Percentiles rank a stretch among this genome's conserved stretches.
Evolutionary conservation across 2,329 filamentous ascomycete genomes (phyloP).

Genomic region (Daldinia eschscholtzii): DNA sequence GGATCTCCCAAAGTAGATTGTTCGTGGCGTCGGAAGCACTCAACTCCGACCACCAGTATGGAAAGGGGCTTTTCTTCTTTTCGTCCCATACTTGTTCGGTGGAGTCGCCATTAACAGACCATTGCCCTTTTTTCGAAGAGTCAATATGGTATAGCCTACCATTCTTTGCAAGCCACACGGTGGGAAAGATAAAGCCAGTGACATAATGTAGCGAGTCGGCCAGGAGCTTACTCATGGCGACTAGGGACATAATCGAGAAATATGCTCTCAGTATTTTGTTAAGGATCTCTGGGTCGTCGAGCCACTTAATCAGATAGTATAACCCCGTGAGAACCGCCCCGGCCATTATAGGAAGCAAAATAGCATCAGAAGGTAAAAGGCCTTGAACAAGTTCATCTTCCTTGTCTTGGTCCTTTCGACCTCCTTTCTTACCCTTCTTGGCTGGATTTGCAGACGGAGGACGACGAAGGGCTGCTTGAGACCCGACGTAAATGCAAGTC

Average conservation of each 20-base stretch:
- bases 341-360: constrained; percentile 85
- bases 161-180: constrained; percentile 68
- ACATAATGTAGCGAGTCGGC: constrained; percentile 77
- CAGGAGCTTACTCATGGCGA: constrained; percentile 78
- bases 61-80: constrained; percentile 56
- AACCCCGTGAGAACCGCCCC: constrained; percentile 78
- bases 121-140: constrained; percentile 56
- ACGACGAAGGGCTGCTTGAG: constrained; percentile 85
- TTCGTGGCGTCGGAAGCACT: constrained; percentile 47
- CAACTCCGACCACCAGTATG: constrained; percentile 55
- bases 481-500: constrained; percentile 85
- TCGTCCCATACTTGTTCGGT: constrained; percentile 48
- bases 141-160: constrained; percentile 63
- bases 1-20: constrained; percentile 62
- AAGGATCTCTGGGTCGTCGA: constrained; percentile 82
- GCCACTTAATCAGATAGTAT: constrained; percentile 90
- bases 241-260: constrained; percentile 83
- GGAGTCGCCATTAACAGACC: constrained; percentile 49
- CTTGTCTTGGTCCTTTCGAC: constrained; percentile 60
- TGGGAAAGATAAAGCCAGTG: constrained; percentile 79
- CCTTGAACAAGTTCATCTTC: constrained; percentile 70
- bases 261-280: constrained; percentile 88
- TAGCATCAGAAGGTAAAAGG: constrained; percentile 80
- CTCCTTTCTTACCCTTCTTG: constrained; percentile 65
- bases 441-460: constrained; percentile 80